A percentile compares a stretch with the other conserved stretches of the same genome.
Conservation (phyloP, 2,329 filamentous ascomycete species). For the Aschersonia sp. region DNA sequence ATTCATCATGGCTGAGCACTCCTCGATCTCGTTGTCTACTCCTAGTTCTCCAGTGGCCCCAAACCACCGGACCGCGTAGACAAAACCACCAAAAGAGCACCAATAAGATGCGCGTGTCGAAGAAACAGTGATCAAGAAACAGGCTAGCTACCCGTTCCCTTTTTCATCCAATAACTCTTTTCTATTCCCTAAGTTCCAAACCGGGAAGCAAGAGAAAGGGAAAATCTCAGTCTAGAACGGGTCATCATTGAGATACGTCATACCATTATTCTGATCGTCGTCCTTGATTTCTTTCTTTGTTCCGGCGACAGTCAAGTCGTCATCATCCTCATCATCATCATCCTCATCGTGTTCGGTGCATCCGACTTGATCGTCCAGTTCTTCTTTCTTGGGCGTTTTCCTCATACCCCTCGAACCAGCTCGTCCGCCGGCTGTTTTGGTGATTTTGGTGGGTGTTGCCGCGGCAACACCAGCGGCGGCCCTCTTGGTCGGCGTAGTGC, state of each 20-base stretch:
- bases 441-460: constrained; percentile 13
- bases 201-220: no score
- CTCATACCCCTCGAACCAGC: constrained; percentile 10
- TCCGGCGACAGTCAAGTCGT: constrained; percentile 7
- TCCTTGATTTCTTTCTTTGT: constrained; percentile 8
- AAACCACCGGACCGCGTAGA: no score
- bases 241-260: not conserved
- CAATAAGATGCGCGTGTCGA: no score
- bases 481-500: not conserved
- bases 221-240: not conserved
- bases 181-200: no score
- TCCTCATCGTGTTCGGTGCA: constrained; percentile 4
- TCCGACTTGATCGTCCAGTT: constrained; percentile 6
- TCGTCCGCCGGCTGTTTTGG: constrained; percentile 12
- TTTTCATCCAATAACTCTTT: no score
- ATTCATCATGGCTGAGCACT: no score
- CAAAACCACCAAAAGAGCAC: no score
- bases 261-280: not conserved
- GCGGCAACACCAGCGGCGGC: constrained; percentile 6
- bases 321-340: constrained; percentile 6
- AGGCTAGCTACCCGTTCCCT: no score
- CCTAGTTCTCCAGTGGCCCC: no score
- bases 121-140: no score
- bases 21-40: no score
- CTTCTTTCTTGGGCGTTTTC: constrained; percentile 4